Conservation (phyloP, 345 rosid genomes). For the Pugionium cornutum region DNA sequence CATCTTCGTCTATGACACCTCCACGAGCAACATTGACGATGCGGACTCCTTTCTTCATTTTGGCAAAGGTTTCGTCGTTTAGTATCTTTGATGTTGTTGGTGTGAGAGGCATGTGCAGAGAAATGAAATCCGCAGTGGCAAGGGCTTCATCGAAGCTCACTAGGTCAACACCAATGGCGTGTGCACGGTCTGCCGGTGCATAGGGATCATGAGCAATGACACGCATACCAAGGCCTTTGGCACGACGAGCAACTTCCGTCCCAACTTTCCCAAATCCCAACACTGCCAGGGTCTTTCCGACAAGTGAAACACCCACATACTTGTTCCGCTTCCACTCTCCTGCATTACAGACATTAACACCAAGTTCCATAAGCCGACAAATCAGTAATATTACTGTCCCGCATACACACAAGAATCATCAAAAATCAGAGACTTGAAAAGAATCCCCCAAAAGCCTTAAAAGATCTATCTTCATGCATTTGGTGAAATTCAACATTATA, state of each 20-base stretch:
- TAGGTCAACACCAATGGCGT: slow-evolving; percentile 70
- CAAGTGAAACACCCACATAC: slow-evolving; percentile 81
- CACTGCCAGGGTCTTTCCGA: slow-evolving; percentile 70
- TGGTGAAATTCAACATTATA: no score
- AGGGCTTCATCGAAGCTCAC: slow-evolving; percentile 77
- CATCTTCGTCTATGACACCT: slow-evolving; percentile 85
- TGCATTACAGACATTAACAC: slow-evolving; percentile 23
- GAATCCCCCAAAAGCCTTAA: no score
- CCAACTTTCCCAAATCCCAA: slow-evolving; percentile 91
- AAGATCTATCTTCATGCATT: no score
- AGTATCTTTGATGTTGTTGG: slow-evolving; percentile 69
- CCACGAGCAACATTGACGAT: slow-evolving; percentile 84
- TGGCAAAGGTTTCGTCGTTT: slow-evolving; percentile 71
- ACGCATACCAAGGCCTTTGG: slow-evolving; percentile 91
- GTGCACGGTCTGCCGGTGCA: slow-evolving; percentile 79
- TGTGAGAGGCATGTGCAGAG: slow-evolving; percentile 87
- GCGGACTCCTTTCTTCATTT: slow-evolving; percentile 83
- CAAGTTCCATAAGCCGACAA: no score
- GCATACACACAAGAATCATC: slow-evolving; percentile 22
- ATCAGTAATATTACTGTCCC: slow-evolving; percentile 46
- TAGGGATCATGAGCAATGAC: slow-evolving; percentile 82
- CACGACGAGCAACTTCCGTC: slow-evolving; percentile 78
- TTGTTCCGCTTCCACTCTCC: slow-evolving; percentile 79
- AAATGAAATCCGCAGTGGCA: slow-evolving; percentile 71
- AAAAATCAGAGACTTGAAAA: no score